phyloP scores from a whole-genome alignment of 2,329 filamentous ascomycete species.

The Aspergillus sp. region DNA sequence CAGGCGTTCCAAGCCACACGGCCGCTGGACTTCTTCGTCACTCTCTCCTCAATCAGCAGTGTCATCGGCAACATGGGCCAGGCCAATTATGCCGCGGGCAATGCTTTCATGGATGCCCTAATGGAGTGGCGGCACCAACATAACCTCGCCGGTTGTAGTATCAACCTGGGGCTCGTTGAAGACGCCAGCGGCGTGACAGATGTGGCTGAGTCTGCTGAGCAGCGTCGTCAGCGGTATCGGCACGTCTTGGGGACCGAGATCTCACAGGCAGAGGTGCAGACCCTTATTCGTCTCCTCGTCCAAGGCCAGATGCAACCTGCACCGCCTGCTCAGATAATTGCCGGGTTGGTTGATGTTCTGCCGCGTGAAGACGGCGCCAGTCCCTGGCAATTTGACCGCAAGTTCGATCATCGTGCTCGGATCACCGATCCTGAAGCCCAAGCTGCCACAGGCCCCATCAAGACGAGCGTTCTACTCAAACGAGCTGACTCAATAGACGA shows the following conservation, averaged over 20 bases:
- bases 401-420: conserved; percentile 24
- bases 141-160: conserved; percentile 19
- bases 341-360: conserved; percentile 22
- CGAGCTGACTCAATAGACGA: not conserved
- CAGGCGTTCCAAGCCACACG: conserved; percentile 29
- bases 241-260: conserved; percentile 27
- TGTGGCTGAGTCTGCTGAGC: conserved; percentile 21
- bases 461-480: not conserved
- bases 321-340: conserved; percentile 18
- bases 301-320: conserved; percentile 17
- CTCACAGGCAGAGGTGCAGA: conserved; percentile 20
- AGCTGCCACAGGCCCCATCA: not conserved
- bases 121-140: conserved; percentile 28
- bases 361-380: conserved; percentile 17
- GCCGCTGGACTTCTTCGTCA: conserved; percentile 61
- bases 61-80: conserved; percentile 30
- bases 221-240: conserved; percentile 22
- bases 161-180: conserved; percentile 6
- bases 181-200: conserved; percentile 26
- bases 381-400: conserved; percentile 23
- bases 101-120: conserved; percentile 37
- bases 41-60: conserved; percentile 57
- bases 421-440: not conserved
- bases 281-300: conserved; percentile 21
- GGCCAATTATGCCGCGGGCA: conserved; percentile 35